Percentiles rank a stretch among this genome's conserved stretches.
These are phyloP conservation scores for Psidium guajava DNA, from an alignment of 345 rosid species.

Conservation along the genomic window DNA sequence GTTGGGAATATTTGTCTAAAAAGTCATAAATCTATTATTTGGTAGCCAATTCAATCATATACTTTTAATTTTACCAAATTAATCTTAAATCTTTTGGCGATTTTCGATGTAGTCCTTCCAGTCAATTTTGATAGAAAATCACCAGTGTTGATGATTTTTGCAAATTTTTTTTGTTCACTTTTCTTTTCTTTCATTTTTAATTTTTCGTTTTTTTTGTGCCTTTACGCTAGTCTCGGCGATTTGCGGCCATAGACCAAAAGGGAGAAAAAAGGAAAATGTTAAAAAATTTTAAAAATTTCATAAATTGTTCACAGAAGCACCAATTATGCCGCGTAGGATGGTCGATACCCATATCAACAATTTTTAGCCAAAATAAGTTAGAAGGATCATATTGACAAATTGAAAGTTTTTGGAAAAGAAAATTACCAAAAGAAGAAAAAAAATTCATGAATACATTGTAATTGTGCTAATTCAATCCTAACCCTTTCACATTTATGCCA, in stretches of 20 bases:
- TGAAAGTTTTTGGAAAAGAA: no score
- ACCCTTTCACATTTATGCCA: no score
- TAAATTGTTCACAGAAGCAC: no score
- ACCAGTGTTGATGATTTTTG: background rate
- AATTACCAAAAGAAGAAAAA: no score
- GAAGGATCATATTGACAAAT: no score
- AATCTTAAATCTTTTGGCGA: background rate
- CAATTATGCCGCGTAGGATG: rapidly evolving
- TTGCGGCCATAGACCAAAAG: background rate
- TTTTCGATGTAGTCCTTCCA: background rate
- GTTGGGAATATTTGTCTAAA: background rate
- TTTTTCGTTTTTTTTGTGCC: background rate
- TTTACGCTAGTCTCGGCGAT: background rate
- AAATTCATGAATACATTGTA: no score
- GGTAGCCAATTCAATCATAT: no score
- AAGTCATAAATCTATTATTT: background rate
- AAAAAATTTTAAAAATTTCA: background rate
- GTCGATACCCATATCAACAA: rapidly evolving
- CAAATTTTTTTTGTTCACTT: background rate
- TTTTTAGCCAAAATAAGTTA: no score
- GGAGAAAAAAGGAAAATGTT: background rate
- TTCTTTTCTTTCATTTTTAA: background rate
- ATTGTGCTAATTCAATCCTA: no score
- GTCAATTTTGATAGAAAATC: background rate
- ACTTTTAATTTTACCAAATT: rapidly evolving